These are phyloP conservation scores for Calonectria ilicicola DNA, from an alignment of 2,329 filamentous ascomycete genomes.

Conservation along the genomic window DNA sequence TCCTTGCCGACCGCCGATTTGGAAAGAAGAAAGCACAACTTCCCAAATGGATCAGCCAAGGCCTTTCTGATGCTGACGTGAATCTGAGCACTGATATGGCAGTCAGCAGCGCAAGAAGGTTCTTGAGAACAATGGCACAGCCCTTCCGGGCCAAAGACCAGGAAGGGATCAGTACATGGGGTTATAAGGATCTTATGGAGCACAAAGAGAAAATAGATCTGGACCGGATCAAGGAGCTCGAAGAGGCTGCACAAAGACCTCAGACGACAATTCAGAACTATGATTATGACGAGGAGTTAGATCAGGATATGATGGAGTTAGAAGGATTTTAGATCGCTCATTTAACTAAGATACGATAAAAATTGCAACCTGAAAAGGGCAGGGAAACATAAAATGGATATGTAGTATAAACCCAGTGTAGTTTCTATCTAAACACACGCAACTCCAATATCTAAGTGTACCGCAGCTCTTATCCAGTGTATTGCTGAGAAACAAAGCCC, in stretches of 20 bases:
- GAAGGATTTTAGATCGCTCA: constrained; percentile 47
- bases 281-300: constrained; percentile 64
- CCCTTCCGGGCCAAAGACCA: constrained; percentile 86
- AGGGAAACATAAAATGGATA: not conserved
- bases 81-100: constrained; percentile 98
- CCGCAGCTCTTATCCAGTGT: not conserved
- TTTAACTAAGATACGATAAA: not conserved
- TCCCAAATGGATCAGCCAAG: constrained; percentile 96
- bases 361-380: not conserved
- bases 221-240: constrained; percentile 74
- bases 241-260: constrained; percentile 53
- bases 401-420: not conserved
- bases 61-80: constrained; percentile 84
- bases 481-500: not conserved
- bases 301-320: constrained; percentile 68
- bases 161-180: constrained; percentile 95
- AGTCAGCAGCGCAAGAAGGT: constrained; percentile 87
- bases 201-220: constrained; percentile 83
- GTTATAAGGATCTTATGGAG: constrained; percentile 78
- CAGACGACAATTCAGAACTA: constrained; percentile 48
- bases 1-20: constrained; percentile 92
- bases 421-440: not conserved
- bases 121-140: constrained; percentile 91
- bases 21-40: constrained; percentile 91
- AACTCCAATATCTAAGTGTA: constrained; percentile 7